Conservation (phyloP, 1,284 basidiomycete genomes). For the Blastosporella zonata region DNA sequence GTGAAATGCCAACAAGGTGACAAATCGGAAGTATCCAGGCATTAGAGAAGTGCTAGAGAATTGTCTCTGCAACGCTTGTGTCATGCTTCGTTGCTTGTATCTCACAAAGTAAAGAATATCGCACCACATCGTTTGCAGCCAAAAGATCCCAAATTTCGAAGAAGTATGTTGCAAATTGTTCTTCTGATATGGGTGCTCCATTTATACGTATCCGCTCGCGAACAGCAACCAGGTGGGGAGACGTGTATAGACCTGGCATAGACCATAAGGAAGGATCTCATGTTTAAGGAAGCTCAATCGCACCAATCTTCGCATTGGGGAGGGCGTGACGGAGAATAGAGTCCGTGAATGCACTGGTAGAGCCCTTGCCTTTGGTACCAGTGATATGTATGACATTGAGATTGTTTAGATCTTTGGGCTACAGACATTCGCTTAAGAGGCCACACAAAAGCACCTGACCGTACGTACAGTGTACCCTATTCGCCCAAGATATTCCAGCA, state of each 20-base stretch:
- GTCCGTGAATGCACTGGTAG: slow-evolving; percentile 90
- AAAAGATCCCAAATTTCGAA: slow-evolving; percentile 96
- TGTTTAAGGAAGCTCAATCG: slow-evolving; percentile 16
- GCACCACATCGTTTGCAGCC: slow-evolving; percentile 62
- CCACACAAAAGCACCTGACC: background rate
- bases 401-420: slow-evolving; percentile 82
- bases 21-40: slow-evolving; percentile 93
- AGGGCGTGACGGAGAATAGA: slow-evolving; percentile 64
- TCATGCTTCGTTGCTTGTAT: slow-evolving; percentile 7
- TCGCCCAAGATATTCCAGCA: slow-evolving; percentile 84
- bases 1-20: slow-evolving; percentile 93
- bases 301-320: slow-evolving; percentile 74
- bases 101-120: slow-evolving; percentile 16
- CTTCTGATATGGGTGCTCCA: slow-evolving; percentile 86
- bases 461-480: slow-evolving; percentile 82
- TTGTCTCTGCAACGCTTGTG: slow-evolving; percentile 40
- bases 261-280: slow-evolving; percentile 4
- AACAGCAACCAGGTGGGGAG: slow-evolving; percentile 94
- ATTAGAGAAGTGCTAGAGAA: slow-evolving; percentile 61
- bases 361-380: slow-evolving; percentile 99
- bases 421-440: slow-evolving; percentile 14
- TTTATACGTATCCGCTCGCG: slow-evolving; percentile 95
- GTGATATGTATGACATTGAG: slow-evolving; percentile 97
- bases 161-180: slow-evolving; percentile 87
- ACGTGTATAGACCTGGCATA: slow-evolving; percentile 84